Percentiles rank a stretch among this genome's conserved stretches.
These are phyloP conservation scores for Tylopilus microsporus DNA, from an alignment of 1,284 basidiomycete genomes.

Conservation along the genomic window DNA sequence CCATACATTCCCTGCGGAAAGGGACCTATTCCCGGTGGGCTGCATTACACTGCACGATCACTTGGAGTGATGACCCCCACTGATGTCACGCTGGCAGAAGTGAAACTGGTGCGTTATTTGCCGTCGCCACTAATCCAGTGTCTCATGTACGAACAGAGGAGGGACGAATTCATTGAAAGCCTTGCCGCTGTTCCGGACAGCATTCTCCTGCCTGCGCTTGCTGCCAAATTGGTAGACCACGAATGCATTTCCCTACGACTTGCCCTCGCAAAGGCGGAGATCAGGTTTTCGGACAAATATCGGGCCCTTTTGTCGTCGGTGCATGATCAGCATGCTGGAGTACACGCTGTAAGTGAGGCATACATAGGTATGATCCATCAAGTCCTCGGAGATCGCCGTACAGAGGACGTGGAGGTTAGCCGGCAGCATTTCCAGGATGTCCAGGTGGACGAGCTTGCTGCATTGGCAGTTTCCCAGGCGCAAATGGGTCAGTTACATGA, in stretches of 20 bases:
- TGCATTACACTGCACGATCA: neutral
- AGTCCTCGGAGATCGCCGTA: neutral
- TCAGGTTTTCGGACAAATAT: neutral
- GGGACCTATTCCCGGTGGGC: neutral
- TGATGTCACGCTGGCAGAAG: neutral
- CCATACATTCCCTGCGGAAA: neutral
- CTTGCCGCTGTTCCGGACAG: neutral
- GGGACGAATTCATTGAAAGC: neutral
- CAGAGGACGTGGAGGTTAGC: neutral
- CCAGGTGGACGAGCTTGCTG: neutral
- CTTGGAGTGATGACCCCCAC: neutral
- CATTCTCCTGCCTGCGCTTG: neutral
- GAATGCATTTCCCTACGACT: neutral
- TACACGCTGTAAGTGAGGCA: too few relatives aligned
- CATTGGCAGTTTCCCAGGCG: too few relatives aligned
- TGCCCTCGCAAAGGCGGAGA: too few relatives aligned
- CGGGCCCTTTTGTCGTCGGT: neutral
- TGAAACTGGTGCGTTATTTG: neutral
- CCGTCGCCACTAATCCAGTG: neutral
- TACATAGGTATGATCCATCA: neutral
- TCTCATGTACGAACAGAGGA: neutral
- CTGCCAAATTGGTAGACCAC: neutral
- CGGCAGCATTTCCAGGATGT: neutral
- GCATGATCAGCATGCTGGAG: neutral
- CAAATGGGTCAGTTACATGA: too few relatives aligned